Conservation (phyloP, 495 filamentous ascomycete genomes). For the Staphylotrichum longicolle region DNA sequence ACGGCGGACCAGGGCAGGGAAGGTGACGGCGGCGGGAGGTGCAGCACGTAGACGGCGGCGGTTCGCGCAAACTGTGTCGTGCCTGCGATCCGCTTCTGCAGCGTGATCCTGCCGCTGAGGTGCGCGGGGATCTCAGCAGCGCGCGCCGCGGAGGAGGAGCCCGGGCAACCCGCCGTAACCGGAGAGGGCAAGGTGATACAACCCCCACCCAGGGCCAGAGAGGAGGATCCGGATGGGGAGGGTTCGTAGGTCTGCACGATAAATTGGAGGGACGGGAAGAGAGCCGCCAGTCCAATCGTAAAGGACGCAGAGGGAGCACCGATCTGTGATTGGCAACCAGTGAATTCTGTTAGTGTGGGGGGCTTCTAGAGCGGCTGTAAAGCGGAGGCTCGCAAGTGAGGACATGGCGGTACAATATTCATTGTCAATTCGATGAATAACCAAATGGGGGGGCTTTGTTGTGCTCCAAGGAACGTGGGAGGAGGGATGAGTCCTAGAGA, state of each 20-base stretch:
- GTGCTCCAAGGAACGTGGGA: too few relatives aligned
- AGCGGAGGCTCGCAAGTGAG: too few relatives aligned
- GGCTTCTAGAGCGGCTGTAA: too few relatives aligned
- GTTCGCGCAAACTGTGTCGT: neutral
- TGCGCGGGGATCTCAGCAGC: neutral
- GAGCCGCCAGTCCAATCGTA: neutral
- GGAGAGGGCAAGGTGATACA: too few relatives aligned
- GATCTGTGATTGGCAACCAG: neutral
- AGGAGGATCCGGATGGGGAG: neutral
- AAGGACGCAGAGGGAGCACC: neutral
- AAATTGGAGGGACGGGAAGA: neutral
- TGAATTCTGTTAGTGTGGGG: too few relatives aligned
- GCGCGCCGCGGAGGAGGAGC: too few relatives aligned
- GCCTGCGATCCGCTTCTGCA: neutral
- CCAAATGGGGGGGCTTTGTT: too few relatives aligned
- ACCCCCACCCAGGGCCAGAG: neutral
- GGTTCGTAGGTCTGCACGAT: neutral
- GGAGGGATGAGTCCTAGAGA: too few relatives aligned
- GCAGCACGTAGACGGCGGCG: conserved; percentile 2
- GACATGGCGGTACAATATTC: too few relatives aligned
- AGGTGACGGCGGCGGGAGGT: neutral
- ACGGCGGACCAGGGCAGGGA: neutral
- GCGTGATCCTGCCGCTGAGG: neutral
- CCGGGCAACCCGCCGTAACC: too few relatives aligned
- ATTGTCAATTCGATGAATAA: too few relatives aligned